Evolutionary conservation across 257 asterid species (phyloP).

Genomic region (Solanum microdontum): DNA sequence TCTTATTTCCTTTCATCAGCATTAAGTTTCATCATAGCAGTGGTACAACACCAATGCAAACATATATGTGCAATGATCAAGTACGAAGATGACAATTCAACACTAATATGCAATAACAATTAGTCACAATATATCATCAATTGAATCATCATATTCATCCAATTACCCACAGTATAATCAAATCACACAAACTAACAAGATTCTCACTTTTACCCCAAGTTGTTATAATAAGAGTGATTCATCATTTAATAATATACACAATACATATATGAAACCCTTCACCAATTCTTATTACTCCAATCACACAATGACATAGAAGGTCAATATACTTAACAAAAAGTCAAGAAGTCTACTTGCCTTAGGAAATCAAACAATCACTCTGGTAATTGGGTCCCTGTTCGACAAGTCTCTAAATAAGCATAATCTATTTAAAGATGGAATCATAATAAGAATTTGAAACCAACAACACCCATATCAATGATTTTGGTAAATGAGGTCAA

Average conservation of each 20-base stretch:
- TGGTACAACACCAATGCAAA: background rate
- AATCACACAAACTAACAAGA: background rate
- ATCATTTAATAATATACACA: background rate
- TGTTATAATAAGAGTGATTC: background rate
- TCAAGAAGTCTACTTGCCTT: background rate
- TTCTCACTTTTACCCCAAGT: background rate
- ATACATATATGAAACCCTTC: background rate
- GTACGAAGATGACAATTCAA: background rate
- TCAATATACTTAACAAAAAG: no score
- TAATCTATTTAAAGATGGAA: no score
- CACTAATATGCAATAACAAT: background rate
- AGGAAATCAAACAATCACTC: background rate
- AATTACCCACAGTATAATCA: background rate
- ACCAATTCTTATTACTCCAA: background rate
- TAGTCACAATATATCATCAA: background rate
- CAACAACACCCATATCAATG: background rate
- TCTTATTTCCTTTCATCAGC: background rate
- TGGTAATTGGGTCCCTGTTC: background rate
- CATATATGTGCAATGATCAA: background rate
- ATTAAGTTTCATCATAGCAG: background rate
- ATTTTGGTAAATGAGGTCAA: background rate
- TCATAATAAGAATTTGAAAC: background rate
- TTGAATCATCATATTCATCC: background rate
- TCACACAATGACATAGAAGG: background rate
- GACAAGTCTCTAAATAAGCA: background rate